Evolutionary conservation across 345 rosid genomes (phyloP).

Genomic region (Hibiscus tridactylites): DNA sequence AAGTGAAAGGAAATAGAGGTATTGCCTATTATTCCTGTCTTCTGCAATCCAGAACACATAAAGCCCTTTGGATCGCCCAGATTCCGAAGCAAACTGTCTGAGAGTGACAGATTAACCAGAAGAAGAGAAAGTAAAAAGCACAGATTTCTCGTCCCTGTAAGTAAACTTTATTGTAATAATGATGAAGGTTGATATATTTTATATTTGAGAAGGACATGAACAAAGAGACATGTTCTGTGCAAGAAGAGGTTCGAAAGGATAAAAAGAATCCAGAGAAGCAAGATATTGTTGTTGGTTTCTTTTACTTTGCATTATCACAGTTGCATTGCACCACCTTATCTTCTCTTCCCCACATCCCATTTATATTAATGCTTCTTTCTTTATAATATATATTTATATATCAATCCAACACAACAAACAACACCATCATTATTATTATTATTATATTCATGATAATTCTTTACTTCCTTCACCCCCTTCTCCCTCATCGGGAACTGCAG

Average conservation of each 20-base stretch:
- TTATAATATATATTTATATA: neutral
- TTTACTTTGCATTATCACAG: constrained; percentile 21
- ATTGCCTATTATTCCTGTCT: neutral
- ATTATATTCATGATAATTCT: neutral
- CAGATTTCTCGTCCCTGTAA: neutral
- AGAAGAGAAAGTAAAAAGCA: neutral
- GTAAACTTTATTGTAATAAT: neutral
- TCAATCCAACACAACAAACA: neutral
- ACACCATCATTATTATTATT: neutral
- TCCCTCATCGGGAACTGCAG: constrained; percentile 27
- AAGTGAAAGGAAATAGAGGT: neutral
- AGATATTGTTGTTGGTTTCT: constrained; percentile 20
- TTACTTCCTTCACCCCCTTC: neutral
- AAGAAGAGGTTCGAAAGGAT: constrained; percentile 27
- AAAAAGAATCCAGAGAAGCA: constrained; percentile 16
- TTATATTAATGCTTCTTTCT: neutral
- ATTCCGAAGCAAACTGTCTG: constrained; percentile 13
- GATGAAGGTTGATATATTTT: neutral
- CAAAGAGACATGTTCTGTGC: constrained; percentile 39
- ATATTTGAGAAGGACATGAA: constrained; percentile 18
- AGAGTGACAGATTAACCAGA: neutral
- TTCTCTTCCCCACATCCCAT: constrained; percentile 30
- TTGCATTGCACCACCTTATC: constrained; percentile 28
- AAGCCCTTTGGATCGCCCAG: constrained; percentile 1
- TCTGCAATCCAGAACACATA: constrained; percentile 8